A percentile compares a stretch with the other conserved stretches of the same genome.
Evolutionary conservation across 1,284 basidiomycete species (phyloP).

Genomic region (Rugosomyces carneus): DNA sequence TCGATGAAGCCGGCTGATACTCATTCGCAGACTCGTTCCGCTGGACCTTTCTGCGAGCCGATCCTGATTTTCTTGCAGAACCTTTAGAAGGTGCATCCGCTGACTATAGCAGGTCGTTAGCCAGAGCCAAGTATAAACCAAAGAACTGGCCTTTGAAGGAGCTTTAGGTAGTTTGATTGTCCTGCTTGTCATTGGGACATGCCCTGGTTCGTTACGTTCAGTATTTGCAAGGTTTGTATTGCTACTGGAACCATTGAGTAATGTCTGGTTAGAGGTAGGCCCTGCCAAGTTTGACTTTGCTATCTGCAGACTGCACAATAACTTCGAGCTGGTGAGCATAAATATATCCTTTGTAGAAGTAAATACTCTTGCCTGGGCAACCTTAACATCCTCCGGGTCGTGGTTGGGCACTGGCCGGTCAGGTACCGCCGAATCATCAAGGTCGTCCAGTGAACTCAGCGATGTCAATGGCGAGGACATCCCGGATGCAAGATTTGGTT

Average conservation of each 20-base stretch:
- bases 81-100: slow-evolving; percentile 7
- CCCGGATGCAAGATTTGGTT: slow-evolving; percentile 36
- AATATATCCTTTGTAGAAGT: not conserved
- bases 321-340: slow-evolving; percentile 5
- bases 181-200: slow-evolving; percentile 6
- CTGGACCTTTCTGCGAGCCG: slow-evolving; percentile 10
- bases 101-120: slow-evolving; percentile 1
- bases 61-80: slow-evolving; percentile 8
- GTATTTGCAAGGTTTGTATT: slow-evolving; percentile 21
- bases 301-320: slow-evolving; percentile 25
- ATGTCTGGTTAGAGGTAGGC: slow-evolving; percentile 3
- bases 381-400: slow-evolving; percentile 34
- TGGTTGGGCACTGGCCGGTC: slow-evolving; percentile 16
- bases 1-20: slow-evolving; percentile 25
- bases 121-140: not conserved
- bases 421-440: slow-evolving; percentile 34
- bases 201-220: slow-evolving; percentile 16
- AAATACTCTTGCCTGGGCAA: slow-evolving; percentile 35
- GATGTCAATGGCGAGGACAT: slow-evolving; percentile 72
- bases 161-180: slow-evolving; percentile 14
- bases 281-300: slow-evolving; percentile 5
- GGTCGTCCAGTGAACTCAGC: slow-evolving; percentile 63
- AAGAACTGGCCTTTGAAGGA: slow-evolving; percentile 13
- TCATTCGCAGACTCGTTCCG: slow-evolving; percentile 14
- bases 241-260: slow-evolving; percentile 7